Percentiles rank a stretch among this genome's conserved stretches.
phyloP scores from a whole-genome alignment of 345 rosid genomes.

The Erysimum cheiranthoides region DNA sequence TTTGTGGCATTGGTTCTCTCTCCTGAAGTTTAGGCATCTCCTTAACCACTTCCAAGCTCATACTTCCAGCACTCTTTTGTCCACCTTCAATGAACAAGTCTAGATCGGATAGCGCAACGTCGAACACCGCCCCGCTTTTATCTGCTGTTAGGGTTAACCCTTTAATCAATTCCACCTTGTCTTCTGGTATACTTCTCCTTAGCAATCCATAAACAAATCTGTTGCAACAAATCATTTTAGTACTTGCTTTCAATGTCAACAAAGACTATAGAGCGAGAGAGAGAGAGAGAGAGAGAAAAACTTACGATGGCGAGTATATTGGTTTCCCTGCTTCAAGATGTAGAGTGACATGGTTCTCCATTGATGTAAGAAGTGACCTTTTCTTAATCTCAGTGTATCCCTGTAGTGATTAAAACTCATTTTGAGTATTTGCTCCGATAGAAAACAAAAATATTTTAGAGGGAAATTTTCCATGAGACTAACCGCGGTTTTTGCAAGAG shows the following conservation, averaged over 20 bases:
- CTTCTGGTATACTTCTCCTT: constrained; percentile 91
- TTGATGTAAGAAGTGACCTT: constrained; percentile 84
- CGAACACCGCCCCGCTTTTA: constrained; percentile 85
- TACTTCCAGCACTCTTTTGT: constrained; percentile 64
- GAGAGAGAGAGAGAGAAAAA: constrained; percentile 1
- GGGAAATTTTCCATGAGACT: constrained; percentile 27
- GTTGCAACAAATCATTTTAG: constrained; percentile 23
- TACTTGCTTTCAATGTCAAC: not conserved
- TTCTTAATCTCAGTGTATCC: constrained; percentile 88
- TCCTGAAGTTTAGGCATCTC: constrained; percentile 78
- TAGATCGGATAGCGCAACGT: constrained; percentile 66
- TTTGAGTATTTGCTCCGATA: not conserved
- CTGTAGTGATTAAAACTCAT: constrained; percentile 50
- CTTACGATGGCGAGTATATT: constrained; percentile 79
- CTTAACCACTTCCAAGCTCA: constrained; percentile 70
- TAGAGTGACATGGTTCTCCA: constrained; percentile 88
- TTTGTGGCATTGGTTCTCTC: constrained; percentile 50
- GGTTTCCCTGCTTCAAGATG: constrained; percentile 79
- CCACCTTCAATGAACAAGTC: constrained; percentile 69
- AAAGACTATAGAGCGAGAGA: not conserved
- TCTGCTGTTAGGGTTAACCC: constrained; percentile 84
- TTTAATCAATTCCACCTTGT: constrained; percentile 77
- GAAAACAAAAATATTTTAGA: not conserved
- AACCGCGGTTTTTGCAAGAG: constrained; percentile 92
- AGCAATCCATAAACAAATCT: constrained; percentile 71